Evolutionary conservation across 148 eudicot genomes (phyloP), one percentile per base, ranked within the genome.

Genomic region (Beta vulgaris): DNA sequence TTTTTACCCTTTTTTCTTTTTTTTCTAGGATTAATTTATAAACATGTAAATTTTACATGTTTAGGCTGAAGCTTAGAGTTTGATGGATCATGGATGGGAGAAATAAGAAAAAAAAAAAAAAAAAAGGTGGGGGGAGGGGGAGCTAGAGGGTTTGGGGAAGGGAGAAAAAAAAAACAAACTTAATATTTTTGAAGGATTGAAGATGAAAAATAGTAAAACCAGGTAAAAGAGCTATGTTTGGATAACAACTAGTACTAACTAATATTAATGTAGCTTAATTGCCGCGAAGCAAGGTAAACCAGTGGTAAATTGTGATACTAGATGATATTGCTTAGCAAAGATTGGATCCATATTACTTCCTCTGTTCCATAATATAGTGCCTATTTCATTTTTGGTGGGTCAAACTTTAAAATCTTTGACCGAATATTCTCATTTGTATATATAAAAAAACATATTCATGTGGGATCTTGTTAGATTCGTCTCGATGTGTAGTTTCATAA

Each of bases 211-310:
- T 43, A 25, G 46, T n/a, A 21, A 34, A 26, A 29, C 26, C 12
- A 21, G 15, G 21, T n/a, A 28, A 18, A 66, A 32, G 9, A 35
- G 26, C 62, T 77, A 71, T 71, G 55, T 71, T 77, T 51, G 60
- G 64, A 28, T 64, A 67, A 72, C 67, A 71, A 63, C 64, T 18
- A 63, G 65, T n/a, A 13, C 40, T 42, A 11, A 66, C 40, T 71
- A 29, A 23, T 71, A 39, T 40, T 36, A 29, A 37, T 64, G 60
- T 72, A 71, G n/a, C 21, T 69, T 34, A 77, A 48, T 36, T 62
- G 60, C 62, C 66, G 75, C 46, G 25, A 63, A 78, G 61, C 39
- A 63, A 72, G 80, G 46, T 72, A 71, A 64, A 36, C 76, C 75
- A 72, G 26, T 16, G 18, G 23, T 16, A 46, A 28, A 26, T 6